Percentiles rank a stretch among this genome's conserved stretches.
These are phyloP conservation scores for Syzygium syzygioides DNA, from an alignment of 441 rosid species.

Conservation along the genomic window DNA sequence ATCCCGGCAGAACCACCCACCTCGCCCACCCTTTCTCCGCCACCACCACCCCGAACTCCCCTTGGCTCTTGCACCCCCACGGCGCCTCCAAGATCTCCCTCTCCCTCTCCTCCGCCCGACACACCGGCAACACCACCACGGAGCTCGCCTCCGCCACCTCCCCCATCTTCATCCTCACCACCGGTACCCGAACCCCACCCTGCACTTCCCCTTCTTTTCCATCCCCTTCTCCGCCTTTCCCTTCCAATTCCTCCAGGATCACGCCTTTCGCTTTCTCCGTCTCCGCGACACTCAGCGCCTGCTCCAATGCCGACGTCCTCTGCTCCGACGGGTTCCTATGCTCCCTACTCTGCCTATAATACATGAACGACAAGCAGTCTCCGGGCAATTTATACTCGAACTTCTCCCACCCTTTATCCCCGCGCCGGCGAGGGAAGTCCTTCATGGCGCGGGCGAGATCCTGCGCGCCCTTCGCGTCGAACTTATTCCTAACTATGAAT, in stretches of 20 bases:
- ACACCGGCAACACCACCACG: slow-evolving; percentile 70
- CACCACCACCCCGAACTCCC: slow-evolving; percentile 70
- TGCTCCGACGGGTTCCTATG: slow-evolving; percentile 46
- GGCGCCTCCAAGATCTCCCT: slow-evolving; percentile 66
- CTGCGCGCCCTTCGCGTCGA: slow-evolving; percentile 49
- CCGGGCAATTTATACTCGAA: slow-evolving; percentile 67
- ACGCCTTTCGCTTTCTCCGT: slow-evolving; percentile 49
- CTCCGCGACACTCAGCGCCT: slow-evolving; percentile 49
- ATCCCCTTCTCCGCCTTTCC: slow-evolving; percentile 18
- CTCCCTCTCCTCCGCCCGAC: slow-evolving; percentile 51
- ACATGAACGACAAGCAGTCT: slow-evolving; percentile 70
- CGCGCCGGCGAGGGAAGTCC: slow-evolving; percentile 72
- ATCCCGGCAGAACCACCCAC: slow-evolving; percentile 82
- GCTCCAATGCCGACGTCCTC: slow-evolving; percentile 34
- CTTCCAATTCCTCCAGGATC: slow-evolving; percentile 31
- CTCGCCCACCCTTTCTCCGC: slow-evolving; percentile 78
- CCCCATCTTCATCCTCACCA: slow-evolving; percentile 62
- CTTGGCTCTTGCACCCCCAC: slow-evolving; percentile 34
- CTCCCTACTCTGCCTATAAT: slow-evolving; percentile 66
- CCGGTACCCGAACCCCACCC: slow-evolving; percentile 37
- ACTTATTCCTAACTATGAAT: slow-evolving; percentile 27
- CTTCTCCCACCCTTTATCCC: slow-evolving; percentile 54
- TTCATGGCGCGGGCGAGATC: slow-evolving; percentile 76
- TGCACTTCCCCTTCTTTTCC: slow-evolving; percentile 16
- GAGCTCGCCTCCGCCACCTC: slow-evolving; percentile 70